Evolutionary conservation across 148 eudicot species (phyloP).

Genomic region (Persicaria tinctoria): DNA sequence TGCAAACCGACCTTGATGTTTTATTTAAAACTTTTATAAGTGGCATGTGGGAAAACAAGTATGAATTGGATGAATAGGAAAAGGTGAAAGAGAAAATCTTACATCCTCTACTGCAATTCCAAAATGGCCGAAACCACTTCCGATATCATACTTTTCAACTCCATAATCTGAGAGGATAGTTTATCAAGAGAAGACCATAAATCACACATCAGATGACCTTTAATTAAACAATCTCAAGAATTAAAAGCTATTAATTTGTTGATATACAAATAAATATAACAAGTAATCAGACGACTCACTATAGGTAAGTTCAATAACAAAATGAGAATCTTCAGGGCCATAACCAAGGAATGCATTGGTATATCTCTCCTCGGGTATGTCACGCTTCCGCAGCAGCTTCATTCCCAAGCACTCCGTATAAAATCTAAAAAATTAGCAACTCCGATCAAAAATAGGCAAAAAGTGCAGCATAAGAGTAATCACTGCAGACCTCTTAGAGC

Average conservation of each 20-base stretch:
- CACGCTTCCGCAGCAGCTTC: conserved; percentile 40
- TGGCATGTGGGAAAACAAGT: not conserved
- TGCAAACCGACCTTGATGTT: not conserved
- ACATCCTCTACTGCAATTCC: conserved; percentile 52
- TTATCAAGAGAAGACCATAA: conserved; percentile 7
- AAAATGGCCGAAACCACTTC: conserved; percentile 46
- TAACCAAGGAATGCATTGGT: conserved; percentile 46
- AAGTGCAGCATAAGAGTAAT: not conserved
- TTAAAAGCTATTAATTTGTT: not conserved
- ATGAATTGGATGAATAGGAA: not conserved
- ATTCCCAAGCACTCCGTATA: conserved; percentile 46
- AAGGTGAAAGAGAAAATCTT: conserved; percentile 15
- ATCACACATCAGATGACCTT: not conserved
- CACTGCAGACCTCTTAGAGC: not conserved
- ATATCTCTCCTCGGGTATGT: conserved; percentile 41
- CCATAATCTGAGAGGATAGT: conserved; percentile 32
- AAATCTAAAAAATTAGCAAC: conserved; percentile 22
- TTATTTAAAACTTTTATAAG: not conserved
- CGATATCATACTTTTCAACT: conserved; percentile 42
- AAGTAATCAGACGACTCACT: conserved; percentile 20
- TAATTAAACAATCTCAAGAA: not conserved
- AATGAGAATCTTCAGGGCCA: conserved; percentile 47
- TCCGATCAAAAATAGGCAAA: not conserved
- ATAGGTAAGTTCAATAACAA: conserved; percentile 39
- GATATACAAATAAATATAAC: not conserved